Evolutionary conservation across 768 basidiomycete genomes (phyloP), one percentile per base, ranked within the genome.

Genomic region (Favolaschia claudopus): DNA sequence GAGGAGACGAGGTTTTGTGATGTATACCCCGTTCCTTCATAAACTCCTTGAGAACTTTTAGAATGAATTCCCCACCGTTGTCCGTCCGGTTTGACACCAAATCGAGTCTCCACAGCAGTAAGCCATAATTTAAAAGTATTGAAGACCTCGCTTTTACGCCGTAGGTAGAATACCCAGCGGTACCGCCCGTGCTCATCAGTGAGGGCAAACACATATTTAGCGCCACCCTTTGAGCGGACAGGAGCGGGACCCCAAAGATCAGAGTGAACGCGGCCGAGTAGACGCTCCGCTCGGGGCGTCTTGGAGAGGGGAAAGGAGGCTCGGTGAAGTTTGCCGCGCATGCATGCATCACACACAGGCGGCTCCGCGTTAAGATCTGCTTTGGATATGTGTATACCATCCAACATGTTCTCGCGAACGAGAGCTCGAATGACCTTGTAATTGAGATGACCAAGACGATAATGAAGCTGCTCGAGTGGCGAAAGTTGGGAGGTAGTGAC

Each of bases 1-100:
- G 61, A 7, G 67, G 72, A 4, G 64, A 49, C 1, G 72, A 74
- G 2, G 68, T 55, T 42, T 68, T 45, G n/a, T n/a, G n/a, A n/a
- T n/a, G n/a, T n/a, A n/a, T n/a, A n/a, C n/a, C n/a, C n/a, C n/a
- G n/a, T n/a, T n/a, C n/a, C n/a, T n/a, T n/a, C n/a, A n/a, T n/a
- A n/a, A n/a, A n/a, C n/a, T n/a, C n/a, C n/a, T n/a, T n/a, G n/a
- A n/a, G n/a, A n/a, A n/a, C n/a, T 19, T 13, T 37, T 37, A 19
- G 36, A 19, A 37, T 13, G n/a, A n/a, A n/a, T n/a, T n/a, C n/a
- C n/a, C n/a, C n/a, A n/a, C n/a, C n/a, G n/a, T n/a, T n/a, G n/a
- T n/a, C n/a, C n/a, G n/a, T n/a, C n/a, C n/a, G 45, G 24, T 15
- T 25, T 20, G 1, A 53, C 52, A 17, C 20, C 36, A 10, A 29